A percentile compares a stretch with the other conserved stretches of the same genome.
Conservation (phyloP, 805 yeast species). For the Kodamaea jinghongensis region DNA sequence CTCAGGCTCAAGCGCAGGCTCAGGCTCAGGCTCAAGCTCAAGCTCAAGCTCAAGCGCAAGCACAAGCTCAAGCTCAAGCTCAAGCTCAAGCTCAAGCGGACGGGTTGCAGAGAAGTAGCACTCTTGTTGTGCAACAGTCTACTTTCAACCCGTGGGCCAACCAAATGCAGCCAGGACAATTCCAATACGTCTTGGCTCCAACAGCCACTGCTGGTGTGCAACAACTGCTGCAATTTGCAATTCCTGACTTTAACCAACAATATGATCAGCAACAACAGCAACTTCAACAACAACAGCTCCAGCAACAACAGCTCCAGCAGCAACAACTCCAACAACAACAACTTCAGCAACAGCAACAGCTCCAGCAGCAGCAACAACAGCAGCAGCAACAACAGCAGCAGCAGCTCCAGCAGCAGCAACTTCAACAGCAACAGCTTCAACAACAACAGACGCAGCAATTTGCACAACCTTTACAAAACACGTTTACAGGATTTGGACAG, state of each 20-base stretch:
- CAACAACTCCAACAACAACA: slow-evolving; percentile 27
- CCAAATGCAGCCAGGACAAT: slow-evolving; percentile 9
- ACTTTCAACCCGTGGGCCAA: slow-evolving; percentile 42
- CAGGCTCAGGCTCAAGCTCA: slow-evolving; percentile 7
- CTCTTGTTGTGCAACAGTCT: slow-evolving; percentile 37
- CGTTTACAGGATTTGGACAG: slow-evolving; percentile 46
- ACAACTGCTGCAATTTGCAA: slow-evolving; percentile 11
- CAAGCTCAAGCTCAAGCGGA: slow-evolving; percentile 5
- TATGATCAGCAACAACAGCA: slow-evolving; percentile 17
- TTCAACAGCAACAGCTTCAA: slow-evolving; percentile 16
- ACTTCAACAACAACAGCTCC: slow-evolving; percentile 13
- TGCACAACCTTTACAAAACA: slow-evolving; percentile 11
- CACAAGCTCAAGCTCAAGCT: slow-evolving; percentile 6
- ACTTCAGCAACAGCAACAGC: slow-evolving; percentile 17
- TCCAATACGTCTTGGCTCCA: slow-evolving; percentile 12
- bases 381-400: slow-evolving; percentile 16
- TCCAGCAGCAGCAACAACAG: slow-evolving; percentile 13
- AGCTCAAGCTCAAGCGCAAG: slow-evolving; percentile 1
- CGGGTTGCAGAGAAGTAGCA: slow-evolving; percentile 18
- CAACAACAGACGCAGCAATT: slow-evolving; percentile 11
- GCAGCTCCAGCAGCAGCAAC: slow-evolving; percentile 25
- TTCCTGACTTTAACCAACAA: slow-evolving; percentile 16
- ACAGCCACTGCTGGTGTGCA: slow-evolving; percentile 3
- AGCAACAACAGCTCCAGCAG: slow-evolving; percentile 23
- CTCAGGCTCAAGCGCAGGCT: slow-evolving; percentile 3